phyloP scores from a whole-genome alignment of 805 yeast species.

The Starmera dryadoides region DNA sequence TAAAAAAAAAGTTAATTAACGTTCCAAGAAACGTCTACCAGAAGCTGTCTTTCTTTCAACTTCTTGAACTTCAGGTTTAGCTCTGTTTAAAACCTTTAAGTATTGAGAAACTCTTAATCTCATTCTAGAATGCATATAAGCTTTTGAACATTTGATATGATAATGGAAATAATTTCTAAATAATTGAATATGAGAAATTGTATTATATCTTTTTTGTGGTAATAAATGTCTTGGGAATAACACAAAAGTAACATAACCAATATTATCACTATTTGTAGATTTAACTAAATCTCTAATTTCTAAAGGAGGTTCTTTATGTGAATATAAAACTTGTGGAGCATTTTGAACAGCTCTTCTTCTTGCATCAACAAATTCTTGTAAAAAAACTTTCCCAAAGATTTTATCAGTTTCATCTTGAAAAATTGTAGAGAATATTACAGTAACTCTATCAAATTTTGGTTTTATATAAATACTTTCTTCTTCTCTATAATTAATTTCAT shows the following conservation, averaged over 20 bases:
- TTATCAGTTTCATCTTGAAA: slow-evolving; percentile 97
- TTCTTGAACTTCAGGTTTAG: slow-evolving; percentile 86
- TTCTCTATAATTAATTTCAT: slow-evolving; percentile 73
- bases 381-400: slow-evolving; percentile 78
- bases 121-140: slow-evolving; percentile 98
- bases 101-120: slow-evolving; percentile 90
- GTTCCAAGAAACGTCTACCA: slow-evolving; percentile 21
- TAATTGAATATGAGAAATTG: slow-evolving; percentile 84
- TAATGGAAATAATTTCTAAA: slow-evolving; percentile 97
- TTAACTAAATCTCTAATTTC: slow-evolving; percentile 53
- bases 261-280: slow-evolving; percentile 32
- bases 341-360: slow-evolving; percentile 93
- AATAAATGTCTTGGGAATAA: slow-evolving; percentile 75
- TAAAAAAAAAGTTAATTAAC: slow-evolving; percentile 2
- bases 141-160: slow-evolving; percentile 97
- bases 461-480: slow-evolving; percentile 86
- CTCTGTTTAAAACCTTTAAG: slow-evolving; percentile 91
- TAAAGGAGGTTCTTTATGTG: slow-evolving; percentile 87
- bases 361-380: slow-evolving; percentile 94
- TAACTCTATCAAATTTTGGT: slow-evolving; percentile 93
- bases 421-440: slow-evolving; percentile 89
- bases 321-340: slow-evolving; percentile 94
- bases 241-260: slow-evolving; percentile 60
- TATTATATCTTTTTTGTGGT: slow-evolving; percentile 67
- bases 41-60: slow-evolving; percentile 31